These are phyloP conservation scores for Leccinum incarnatum DNA, from an alignment of 768 basidiomycete genomes.

Conservation along the genomic window DNA sequence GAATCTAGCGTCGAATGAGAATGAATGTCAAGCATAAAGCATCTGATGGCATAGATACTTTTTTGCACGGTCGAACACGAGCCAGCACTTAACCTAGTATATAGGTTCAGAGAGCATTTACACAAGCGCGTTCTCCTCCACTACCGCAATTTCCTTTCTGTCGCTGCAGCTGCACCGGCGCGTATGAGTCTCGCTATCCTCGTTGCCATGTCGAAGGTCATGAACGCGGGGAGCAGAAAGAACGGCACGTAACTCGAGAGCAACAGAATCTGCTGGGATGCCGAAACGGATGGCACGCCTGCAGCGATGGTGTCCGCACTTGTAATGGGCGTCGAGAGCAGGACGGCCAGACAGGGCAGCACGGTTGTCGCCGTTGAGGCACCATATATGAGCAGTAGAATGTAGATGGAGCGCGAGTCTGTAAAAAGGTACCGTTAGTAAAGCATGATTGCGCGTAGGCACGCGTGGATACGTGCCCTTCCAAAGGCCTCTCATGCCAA, in stretches of 20 bases:
- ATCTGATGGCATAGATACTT: not conserved
- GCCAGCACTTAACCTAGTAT: not conserved
- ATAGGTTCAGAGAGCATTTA: not conserved
- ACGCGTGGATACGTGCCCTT: slow-evolving; percentile 36
- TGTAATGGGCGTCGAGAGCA: slow-evolving; percentile 55
- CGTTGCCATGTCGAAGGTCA: slow-evolving; percentile 70
- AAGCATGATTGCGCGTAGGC: not conserved
- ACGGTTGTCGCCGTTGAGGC: slow-evolving; percentile 79
- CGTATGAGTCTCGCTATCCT: slow-evolving; percentile 36
- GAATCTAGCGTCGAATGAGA: too few relatives aligned
- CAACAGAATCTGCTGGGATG: slow-evolving; percentile 52
- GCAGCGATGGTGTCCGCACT: slow-evolving; percentile 30
- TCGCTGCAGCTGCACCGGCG: slow-evolving; percentile 20
- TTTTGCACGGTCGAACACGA: not conserved
- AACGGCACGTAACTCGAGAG: slow-evolving; percentile 75
- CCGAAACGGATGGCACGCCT: slow-evolving; percentile 40
- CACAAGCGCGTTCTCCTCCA: not conserved
- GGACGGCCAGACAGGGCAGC: slow-evolving; percentile 60
- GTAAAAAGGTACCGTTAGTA: not conserved
- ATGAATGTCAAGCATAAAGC: not conserved
- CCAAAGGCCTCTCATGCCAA: slow-evolving; percentile 64
- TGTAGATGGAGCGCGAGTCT: slow-evolving; percentile 55
- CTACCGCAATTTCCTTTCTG: slow-evolving; percentile 19
- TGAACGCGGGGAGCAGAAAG: slow-evolving; percentile 64
- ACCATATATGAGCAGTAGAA: slow-evolving; percentile 68